Evolutionary conservation across 768 basidiomycete genomes (phyloP).

Genomic region (Gyrodon lividus): DNA sequence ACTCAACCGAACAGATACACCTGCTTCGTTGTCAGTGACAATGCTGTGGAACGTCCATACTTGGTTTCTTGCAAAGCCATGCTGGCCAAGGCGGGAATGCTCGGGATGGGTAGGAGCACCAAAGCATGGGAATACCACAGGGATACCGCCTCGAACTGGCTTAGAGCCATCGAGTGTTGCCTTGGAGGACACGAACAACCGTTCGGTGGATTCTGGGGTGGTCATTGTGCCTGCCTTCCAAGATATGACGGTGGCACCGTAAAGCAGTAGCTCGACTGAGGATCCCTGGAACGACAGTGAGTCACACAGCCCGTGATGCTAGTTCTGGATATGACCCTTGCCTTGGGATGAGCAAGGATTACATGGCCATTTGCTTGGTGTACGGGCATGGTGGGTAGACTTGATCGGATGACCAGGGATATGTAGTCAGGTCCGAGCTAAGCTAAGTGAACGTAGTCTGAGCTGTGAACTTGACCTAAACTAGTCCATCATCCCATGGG

Average conservation of each 20-base stretch:
- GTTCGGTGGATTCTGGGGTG: constrained; percentile 47
- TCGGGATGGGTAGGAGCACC: constrained; percentile 77
- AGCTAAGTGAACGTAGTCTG: too few species aligned
- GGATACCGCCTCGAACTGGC: constrained; percentile 61
- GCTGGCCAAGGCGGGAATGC: constrained; percentile 72
- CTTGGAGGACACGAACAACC: constrained; percentile 81
- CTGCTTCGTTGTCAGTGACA: constrained; percentile 64
- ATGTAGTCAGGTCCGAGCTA: constrained; percentile 3
- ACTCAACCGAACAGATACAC: constrained; percentile 81
- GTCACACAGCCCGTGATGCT: neutral
- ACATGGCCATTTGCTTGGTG: constrained; percentile 43
- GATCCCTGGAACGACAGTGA: constrained; percentile 49
- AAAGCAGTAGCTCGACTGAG: constrained; percentile 62
- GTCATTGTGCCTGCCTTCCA: constrained; percentile 62
- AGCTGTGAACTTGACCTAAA: neutral
- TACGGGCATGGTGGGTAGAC: constrained; percentile 57
- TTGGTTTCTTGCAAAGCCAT: constrained; percentile 86
- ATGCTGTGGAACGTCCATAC: constrained; percentile 67
- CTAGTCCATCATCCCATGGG: neutral
- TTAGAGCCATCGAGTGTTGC: constrained; percentile 79
- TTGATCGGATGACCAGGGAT: too few species aligned
- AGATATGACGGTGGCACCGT: constrained; percentile 85
- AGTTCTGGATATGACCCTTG: constrained; percentile 17
- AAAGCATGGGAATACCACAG: constrained; percentile 82
- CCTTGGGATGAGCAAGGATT: constrained; percentile 64